These are phyloP conservation scores for Arthrobotrys musiformis DNA, from an alignment of 2,329 filamentous ascomycete genomes.

Conservation along the genomic window DNA sequence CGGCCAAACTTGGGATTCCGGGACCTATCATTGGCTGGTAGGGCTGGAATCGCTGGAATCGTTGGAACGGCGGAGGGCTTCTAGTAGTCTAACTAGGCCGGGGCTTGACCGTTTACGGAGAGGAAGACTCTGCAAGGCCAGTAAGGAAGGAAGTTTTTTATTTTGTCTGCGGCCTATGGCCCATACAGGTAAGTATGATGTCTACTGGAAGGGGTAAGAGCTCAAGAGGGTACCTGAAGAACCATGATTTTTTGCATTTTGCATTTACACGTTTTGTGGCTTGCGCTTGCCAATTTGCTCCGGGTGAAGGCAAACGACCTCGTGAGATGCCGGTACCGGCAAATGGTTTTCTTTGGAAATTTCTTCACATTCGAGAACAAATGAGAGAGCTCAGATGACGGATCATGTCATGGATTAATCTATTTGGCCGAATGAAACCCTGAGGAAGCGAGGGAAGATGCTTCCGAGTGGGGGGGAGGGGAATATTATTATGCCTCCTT, in stretches of 20 bases:
- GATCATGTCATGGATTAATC: slow-evolving; percentile 9
- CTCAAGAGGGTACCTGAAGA: neutral
- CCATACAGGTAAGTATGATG: neutral
- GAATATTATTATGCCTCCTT: neutral
- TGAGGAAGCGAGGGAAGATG: slow-evolving; percentile 16
- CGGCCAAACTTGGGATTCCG: slow-evolving; percentile 17
- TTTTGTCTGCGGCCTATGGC: neutral
- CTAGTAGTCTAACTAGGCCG: neutral
- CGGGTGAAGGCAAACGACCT: neutral
- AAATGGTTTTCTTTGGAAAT: neutral
- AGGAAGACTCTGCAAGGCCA: slow-evolving; percentile 9
- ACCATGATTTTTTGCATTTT: too few species aligned
- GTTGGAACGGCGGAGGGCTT: slow-evolving; percentile 6
- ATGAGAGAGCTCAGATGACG: slow-evolving; percentile 6
- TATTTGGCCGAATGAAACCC: slow-evolving; percentile 11
- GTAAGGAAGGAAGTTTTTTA: slow-evolving; percentile 14
- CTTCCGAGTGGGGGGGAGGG: slow-evolving; percentile 3
- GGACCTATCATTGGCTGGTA: slow-evolving; percentile 26
- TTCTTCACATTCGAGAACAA: slow-evolving; percentile 2
- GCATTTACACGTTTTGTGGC: slow-evolving; percentile 13
- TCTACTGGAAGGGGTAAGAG: neutral
- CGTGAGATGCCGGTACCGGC: neutral
- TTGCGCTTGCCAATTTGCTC: slow-evolving; percentile 10
- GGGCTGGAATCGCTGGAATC: slow-evolving; percentile 20
- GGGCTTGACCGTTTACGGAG: slow-evolving; percentile 12